These are phyloP conservation scores for Pestalotiopsis sp. DNA, from an alignment of 2,329 filamentous ascomycete species.

Conservation along the genomic window DNA sequence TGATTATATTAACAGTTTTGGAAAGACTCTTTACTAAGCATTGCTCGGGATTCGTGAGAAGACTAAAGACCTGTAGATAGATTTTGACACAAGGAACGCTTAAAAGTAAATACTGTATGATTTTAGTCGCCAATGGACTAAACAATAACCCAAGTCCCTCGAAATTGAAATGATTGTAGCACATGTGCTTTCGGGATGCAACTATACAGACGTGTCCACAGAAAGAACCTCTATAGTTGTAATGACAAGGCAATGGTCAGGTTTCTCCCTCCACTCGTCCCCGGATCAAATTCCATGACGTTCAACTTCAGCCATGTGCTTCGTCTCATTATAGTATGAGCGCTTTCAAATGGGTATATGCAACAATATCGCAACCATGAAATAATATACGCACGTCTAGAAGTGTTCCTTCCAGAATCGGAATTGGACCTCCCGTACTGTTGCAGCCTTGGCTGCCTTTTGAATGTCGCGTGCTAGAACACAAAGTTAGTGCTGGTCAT, in stretches of 20 bases:
- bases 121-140: not conserved
- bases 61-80: not conserved
- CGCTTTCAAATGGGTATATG: not conserved
- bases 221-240: not conserved
- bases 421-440: conserved; percentile 81
- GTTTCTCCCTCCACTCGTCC: not conserved
- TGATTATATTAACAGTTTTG: not conserved
- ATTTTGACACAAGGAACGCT: not conserved
- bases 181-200: not conserved
- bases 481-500: not conserved
- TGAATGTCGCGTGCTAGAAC: conserved; percentile 80
- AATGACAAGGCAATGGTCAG: not conserved
- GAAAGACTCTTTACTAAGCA: not conserved
- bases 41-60: not conserved
- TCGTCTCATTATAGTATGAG: not conserved
- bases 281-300: not conserved
- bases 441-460: conserved; percentile 74
- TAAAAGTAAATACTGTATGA: not conserved
- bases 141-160: not conserved
- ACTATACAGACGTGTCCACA: not conserved
- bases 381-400: conserved; percentile 37
- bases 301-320: not conserved
- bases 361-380: conserved; percentile 5
- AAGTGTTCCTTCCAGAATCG: conserved; percentile 99
- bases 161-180: not conserved